Conservation (phyloP, 768 basidiomycete species). For the Termitomyces sp. region DNA sequence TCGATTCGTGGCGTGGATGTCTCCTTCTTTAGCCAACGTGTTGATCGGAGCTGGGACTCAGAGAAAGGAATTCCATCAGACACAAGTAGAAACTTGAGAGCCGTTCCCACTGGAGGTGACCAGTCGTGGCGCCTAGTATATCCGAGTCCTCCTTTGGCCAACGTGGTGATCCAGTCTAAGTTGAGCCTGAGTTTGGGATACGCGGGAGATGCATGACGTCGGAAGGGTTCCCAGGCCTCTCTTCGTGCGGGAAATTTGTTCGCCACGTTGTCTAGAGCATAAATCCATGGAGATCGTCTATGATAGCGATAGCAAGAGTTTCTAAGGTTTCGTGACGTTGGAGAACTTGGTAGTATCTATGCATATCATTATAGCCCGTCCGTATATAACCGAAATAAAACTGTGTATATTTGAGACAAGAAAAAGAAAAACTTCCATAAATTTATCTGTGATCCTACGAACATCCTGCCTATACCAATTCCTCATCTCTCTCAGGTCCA, state of each 20-base stretch:
- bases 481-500: too few relatives aligned
- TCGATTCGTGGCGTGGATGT: neutral
- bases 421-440: too few relatives aligned
- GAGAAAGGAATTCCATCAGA: neutral
- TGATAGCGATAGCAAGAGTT: neutral
- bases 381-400: neutral
- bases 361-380: too few relatives aligned
- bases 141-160: neutral
- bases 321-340: neutral
- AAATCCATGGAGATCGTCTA: neutral
- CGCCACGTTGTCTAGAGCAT: neutral
- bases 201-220: neutral
- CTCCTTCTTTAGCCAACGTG: neutral
- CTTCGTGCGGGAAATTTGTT: neutral
- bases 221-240: neutral
- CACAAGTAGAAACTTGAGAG: too few relatives aligned
- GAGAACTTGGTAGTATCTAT: neutral
- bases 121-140: neutral
- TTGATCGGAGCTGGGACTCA: neutral
- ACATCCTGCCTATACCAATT: too few relatives aligned
- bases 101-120: neutral
- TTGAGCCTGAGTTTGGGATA: too few relatives aligned
- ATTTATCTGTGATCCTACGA: too few relatives aligned
- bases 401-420: too few relatives aligned
- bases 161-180: neutral